Base-by-base conservation (phyloP, 306 rosid genomes). In the Prunus fruticosa region DNA sequence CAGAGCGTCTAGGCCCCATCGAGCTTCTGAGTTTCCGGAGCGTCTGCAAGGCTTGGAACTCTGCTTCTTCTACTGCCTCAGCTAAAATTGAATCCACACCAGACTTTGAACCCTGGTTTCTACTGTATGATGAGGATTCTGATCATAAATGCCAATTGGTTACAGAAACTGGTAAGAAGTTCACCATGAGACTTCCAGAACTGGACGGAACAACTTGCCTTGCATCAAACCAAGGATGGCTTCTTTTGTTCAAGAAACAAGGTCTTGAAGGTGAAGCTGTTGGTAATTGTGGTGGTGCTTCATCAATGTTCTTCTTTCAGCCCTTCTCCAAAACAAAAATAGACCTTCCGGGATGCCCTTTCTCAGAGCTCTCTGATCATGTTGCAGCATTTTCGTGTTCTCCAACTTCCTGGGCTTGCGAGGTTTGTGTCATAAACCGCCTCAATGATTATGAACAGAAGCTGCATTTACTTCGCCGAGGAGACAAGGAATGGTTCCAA, bases 191-290 rank as follows among this genome's bases (percentile, higher is more conserved):
- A 14, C 45, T 81, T 5, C 86, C 74, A 0, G 72, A 81, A 45
- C 51, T 86, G 5, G 71, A 63, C 1, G 76, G 60, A 0, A 76
- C 80, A 28, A 78, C 80, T 51, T 83, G 87, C 82, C 83, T 83
- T 23, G 82, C 86, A 25, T 83, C 89, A 0, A 10, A 41, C 14
- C 41, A 23, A 51, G 89, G 87, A 43, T 83, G 89, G 87, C 67
- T 83, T 49, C 82, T 86, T 13, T 3, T 86, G 4, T 71, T 74
- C 67, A n/a, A 64, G 0, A 32, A 32, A 32, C 38, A 32, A 32
- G 38, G 38, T 32, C 38, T 32, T 32, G 7, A 32, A 32, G 38
- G 38, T 32, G 38, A 32, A 32, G 38, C 7, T 32, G 38, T 32
- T 32, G 7, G 38, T 32, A 32, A 32, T 32, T 32, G 38, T 32